Evolutionary conservation across 106 monocot genomes (phyloP).

Genomic region (Allium cepa): DNA sequence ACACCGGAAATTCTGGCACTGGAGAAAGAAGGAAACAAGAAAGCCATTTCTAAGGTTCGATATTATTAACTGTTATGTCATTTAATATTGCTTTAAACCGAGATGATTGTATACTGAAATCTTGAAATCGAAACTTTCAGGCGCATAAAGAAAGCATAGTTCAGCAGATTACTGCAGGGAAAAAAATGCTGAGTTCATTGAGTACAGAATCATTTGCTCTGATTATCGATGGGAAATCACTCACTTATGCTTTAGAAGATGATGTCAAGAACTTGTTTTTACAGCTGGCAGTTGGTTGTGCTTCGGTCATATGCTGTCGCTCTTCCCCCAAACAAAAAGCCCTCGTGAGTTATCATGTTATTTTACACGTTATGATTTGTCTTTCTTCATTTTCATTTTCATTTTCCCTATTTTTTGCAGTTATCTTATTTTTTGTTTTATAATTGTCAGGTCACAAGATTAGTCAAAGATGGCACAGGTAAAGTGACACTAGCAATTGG

Average conservation of each 20-base stretch:
- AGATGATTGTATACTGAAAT: no score
- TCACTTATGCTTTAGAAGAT: conserved; percentile 75
- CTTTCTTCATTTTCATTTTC: not conserved
- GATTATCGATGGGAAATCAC: conserved; percentile 89
- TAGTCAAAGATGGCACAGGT: conserved; percentile 66
- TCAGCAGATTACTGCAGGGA: conserved; percentile 64
- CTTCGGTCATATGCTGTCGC: conserved; percentile 97
- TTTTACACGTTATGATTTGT: not conserved
- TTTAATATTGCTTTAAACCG: no score
- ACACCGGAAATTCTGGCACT: conserved; percentile 52
- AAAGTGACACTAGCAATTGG: conserved; percentile 87
- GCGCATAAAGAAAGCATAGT: conserved; percentile 68
- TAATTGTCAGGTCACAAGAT: conserved; percentile 69
- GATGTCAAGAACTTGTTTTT: conserved; percentile 60
- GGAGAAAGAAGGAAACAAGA: conserved; percentile 83
- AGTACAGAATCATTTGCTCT: conserved; percentile 55
- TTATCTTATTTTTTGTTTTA: not conserved
- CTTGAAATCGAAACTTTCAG: conserved; percentile 17
- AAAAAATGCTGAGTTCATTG: conserved; percentile 22
- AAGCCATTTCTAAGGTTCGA: conserved; percentile 53
- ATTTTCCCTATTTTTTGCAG: not conserved
- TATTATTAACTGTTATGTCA: no score
- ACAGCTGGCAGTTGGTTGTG: conserved; percentile 62
- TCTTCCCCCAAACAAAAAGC: conserved; percentile 98
- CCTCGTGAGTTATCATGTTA: conserved; percentile 37